phyloP scores from a whole-genome alignment of 768 basidiomycete genomes.

The Phlebiopsis flavidoalba region DNA sequence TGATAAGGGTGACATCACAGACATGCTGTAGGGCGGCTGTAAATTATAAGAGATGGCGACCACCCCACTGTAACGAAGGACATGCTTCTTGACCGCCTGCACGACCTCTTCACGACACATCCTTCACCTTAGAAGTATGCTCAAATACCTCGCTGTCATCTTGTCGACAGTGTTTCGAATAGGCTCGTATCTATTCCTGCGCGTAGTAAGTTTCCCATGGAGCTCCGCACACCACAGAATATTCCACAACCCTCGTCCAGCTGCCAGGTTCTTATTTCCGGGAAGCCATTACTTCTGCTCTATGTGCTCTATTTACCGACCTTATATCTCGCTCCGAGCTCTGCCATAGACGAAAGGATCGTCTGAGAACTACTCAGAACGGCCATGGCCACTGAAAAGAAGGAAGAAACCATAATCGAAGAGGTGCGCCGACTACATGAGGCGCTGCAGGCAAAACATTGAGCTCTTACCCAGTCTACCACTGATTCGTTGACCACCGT shows the following conservation, averaged over 20 bases:
- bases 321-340: conserved; percentile 7
- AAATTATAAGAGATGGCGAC: conserved; percentile 1
- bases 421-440: too few species aligned
- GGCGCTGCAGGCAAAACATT: too few species aligned
- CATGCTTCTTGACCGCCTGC: conserved; percentile 1
- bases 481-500: not conserved
- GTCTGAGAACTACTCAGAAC: not conserved
- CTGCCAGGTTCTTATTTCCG: conserved; percentile 27
- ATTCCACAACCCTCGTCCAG: not conserved
- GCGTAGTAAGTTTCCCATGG: conserved; percentile 35
- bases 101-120: conserved; percentile 7
- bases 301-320: conserved; percentile 22
- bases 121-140: not conserved
- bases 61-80: not conserved
- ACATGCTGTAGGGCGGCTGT: not conserved
- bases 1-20: not conserved
- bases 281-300: conserved; percentile 21
- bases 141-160: conserved; percentile 17
- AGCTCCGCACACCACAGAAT: not conserved
- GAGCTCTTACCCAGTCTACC: not conserved
- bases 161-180: conserved; percentile 37
- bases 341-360: conserved; percentile 2
- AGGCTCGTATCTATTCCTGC: conserved; percentile 42
- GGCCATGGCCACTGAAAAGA: not conserved
- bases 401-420: not conserved